Percentiles rank a stretch among this genome's conserved stretches.
Evolutionary conservation across 1,284 basidiomycete genomes (phyloP).

Genomic region (Cutaneotrichosporon sp.): DNA sequence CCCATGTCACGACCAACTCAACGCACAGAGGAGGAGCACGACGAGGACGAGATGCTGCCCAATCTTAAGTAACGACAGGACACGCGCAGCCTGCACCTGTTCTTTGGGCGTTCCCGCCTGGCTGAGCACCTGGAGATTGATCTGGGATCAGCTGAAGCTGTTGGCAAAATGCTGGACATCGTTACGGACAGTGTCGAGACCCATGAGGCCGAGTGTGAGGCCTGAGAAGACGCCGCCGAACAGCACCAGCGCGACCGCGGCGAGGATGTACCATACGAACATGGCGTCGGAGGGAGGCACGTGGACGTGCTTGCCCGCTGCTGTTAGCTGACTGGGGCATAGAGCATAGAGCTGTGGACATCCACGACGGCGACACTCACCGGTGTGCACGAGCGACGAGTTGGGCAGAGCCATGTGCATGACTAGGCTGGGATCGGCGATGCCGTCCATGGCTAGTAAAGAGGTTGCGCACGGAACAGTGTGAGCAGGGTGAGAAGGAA

Average conservation of each 20-base stretch:
- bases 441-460: background rate
- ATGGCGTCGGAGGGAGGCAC: constrained; percentile 27
- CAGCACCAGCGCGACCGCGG: constrained; percentile 27
- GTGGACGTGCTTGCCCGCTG: constrained; percentile 31
- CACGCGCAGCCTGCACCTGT: constrained; percentile 48
- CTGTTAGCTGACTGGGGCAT: too few relatives aligned
- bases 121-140: constrained; percentile 45
- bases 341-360: too few relatives aligned
- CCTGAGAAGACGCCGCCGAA: constrained; percentile 52
- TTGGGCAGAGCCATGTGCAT: background rate
- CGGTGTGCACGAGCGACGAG: background rate
- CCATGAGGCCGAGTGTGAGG: constrained; percentile 54
- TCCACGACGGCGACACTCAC: too few relatives aligned
- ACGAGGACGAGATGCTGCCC: constrained; percentile 50
- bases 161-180: background rate
- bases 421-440: background rate
- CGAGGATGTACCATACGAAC: constrained; percentile 36
- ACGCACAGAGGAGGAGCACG: constrained; percentile 47
- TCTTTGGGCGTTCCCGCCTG: constrained; percentile 49
- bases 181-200: constrained; percentile 44
- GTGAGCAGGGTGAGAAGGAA: too few relatives aligned
- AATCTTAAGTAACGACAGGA: constrained; percentile 47
- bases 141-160: constrained; percentile 14
- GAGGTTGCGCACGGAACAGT: too few relatives aligned
- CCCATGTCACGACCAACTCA: background rate